Evolutionary conservation across 768 basidiomycete species (phyloP).

Genomic region (Tylopilus rubrobrunneus): DNA sequence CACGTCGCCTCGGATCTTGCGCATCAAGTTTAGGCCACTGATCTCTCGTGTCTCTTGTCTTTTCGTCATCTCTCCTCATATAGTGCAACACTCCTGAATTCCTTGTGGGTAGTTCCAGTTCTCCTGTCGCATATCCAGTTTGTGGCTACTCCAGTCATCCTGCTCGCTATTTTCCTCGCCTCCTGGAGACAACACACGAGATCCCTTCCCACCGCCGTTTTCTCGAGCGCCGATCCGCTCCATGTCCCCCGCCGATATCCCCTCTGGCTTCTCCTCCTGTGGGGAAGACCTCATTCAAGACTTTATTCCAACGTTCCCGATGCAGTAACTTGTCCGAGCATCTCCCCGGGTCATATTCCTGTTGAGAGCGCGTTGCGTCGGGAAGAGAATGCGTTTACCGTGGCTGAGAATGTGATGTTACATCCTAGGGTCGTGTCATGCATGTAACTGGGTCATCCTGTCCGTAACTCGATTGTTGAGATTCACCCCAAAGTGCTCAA

Average conservation of each 20-base stretch:
- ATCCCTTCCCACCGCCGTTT: slow-evolving; percentile 8
- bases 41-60: too few species aligned
- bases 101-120: slow-evolving; percentile 29
- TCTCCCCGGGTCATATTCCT: slow-evolving; percentile 18
- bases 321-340: slow-evolving; percentile 11
- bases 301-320: slow-evolving; percentile 27
- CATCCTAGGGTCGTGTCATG: slow-evolving; percentile 10
- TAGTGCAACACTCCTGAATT: slow-evolving; percentile 29
- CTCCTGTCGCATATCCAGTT: slow-evolving; percentile 29
- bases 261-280: slow-evolving; percentile 13
- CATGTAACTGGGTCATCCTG: slow-evolving; percentile 16
- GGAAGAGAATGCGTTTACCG: slow-evolving; percentile 28
- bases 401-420: slow-evolving; percentile 31
- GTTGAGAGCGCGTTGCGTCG: slow-evolving; percentile 22
- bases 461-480: slow-evolving; percentile 10
- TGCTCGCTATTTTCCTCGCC: slow-evolving; percentile 6
- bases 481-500: not conserved
- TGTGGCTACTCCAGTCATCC: slow-evolving; percentile 29
- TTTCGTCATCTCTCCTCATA: not conserved
- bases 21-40: too few species aligned
- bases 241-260: slow-evolving; percentile 10
- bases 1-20: too few species aligned
- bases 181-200: slow-evolving; percentile 1
- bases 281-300: slow-evolving; percentile 22
- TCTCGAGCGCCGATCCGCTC: slow-evolving; percentile 17